Evolutionary conservation across 768 basidiomycete species (phyloP).

Genomic region (Piloderma croceum): DNA sequence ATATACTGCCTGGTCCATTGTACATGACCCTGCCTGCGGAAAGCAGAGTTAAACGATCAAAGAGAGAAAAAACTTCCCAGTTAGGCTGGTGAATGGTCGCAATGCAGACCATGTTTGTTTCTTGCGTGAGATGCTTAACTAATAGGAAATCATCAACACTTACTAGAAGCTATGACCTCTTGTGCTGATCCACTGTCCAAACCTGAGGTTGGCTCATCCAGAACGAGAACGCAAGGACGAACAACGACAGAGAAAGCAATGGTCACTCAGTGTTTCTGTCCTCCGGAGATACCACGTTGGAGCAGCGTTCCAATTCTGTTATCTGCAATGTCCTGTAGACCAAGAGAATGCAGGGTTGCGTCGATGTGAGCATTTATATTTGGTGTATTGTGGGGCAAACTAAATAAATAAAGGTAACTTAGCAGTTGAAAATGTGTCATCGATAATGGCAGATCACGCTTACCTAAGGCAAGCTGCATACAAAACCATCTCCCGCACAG

Average conservation of each 20-base stretch:
- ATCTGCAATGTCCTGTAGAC: slow-evolving; percentile 42
- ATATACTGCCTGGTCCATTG: slow-evolving; percentile 32
- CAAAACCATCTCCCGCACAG: slow-evolving; percentile 49
- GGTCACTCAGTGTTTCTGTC: slow-evolving; percentile 59
- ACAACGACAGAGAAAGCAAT: slow-evolving; percentile 59
- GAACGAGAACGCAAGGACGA: slow-evolving; percentile 52
- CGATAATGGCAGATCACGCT: no score
- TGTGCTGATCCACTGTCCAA: slow-evolving; percentile 45
- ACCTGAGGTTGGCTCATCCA: slow-evolving; percentile 60
- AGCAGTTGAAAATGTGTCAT: no score
- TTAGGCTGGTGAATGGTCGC: slow-evolving; percentile 67
- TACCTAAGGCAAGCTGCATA: slow-evolving; percentile 49
- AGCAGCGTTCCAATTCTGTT: slow-evolving; percentile 54
- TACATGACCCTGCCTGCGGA: slow-evolving; percentile 47
- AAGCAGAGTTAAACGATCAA: slow-evolving; percentile 55
- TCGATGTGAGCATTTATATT: no score
- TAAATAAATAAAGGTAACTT: no score
- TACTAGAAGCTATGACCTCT: slow-evolving; percentile 39
- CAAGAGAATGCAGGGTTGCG: slow-evolving; percentile 40
- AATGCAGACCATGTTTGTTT: slow-evolving; percentile 50
- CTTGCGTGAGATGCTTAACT: no score
- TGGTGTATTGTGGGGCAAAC: no score
- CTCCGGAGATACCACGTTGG: slow-evolving; percentile 58
- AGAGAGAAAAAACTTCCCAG: slow-evolving; percentile 53
- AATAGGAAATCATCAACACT: no score